phyloP scores from a whole-genome alignment of 345 rosid species.

The Clarkia xantiana region DNA sequence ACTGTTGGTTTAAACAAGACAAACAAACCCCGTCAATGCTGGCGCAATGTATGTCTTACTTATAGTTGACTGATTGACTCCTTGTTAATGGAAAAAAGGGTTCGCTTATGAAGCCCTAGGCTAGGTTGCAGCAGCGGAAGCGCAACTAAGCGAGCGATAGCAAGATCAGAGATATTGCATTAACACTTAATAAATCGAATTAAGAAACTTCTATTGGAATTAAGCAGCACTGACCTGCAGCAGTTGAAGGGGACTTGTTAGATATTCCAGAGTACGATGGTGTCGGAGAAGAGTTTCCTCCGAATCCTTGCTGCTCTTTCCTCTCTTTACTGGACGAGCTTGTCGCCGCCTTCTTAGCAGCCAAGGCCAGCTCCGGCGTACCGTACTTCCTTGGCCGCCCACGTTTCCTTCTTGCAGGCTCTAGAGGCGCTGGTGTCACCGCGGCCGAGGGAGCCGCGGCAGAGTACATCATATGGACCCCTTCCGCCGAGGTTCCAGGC shows the following conservation, averaged over 20 bases:
- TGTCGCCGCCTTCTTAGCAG: slow-evolving; percentile 73
- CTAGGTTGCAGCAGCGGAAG: no score
- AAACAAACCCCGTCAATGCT: no score
- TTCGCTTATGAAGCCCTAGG: no score
- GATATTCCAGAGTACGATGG: slow-evolving; percentile 3
- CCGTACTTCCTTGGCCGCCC: slow-evolving; percentile 96
- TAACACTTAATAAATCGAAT: no score
- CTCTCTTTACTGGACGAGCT: slow-evolving; percentile 33
- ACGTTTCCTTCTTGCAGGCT: slow-evolving; percentile 59
- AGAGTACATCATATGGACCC: slow-evolving; percentile 30
- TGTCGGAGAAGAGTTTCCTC: slow-evolving; percentile 7
- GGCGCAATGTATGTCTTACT: no score
- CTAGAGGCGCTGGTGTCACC: slow-evolving; percentile 33
- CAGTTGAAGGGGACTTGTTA: slow-evolving; percentile 5
- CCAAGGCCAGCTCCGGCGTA: slow-evolving; percentile 80
- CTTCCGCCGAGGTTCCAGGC: slow-evolving; percentile 12
- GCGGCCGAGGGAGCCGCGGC: slow-evolving; percentile 55
- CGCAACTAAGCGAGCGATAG: no score
- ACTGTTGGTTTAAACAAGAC: no score
- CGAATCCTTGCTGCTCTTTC: slow-evolving; percentile 16
- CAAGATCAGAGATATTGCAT: no score
- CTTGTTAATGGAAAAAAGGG: no score
- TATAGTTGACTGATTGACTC: no score
- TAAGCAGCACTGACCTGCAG: slow-evolving; percentile 3
- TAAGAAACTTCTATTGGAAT: no score